Base-by-base conservation (phyloP, 1,284 basidiomycete genomes). In the Microstroma glucosiphilum region DNA sequence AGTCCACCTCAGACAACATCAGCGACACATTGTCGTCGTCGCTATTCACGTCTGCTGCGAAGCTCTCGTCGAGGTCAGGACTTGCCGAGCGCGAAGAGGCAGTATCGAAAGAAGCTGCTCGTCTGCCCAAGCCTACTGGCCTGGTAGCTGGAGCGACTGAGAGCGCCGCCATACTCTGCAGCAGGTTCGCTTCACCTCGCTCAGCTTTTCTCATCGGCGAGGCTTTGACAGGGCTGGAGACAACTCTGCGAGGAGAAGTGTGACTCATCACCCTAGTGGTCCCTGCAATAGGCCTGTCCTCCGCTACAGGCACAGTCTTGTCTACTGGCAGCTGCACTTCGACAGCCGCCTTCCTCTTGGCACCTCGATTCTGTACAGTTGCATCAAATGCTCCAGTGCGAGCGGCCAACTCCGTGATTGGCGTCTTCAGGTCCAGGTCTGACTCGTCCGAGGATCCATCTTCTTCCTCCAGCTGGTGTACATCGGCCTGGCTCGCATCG, bases 361-460 rank as follows among this genome's bases (percentile, higher is more conserved):
- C 49, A 17, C 59, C 59, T 6, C 59, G 59, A 2, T 37, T 15
- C 51, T 54, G 51, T 17, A 54, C 59, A 37, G 42, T 13, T 12
- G 49, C 49, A 17, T 55, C 49, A 42, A 60, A 53, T 21, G 59
- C 59, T 26, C 59, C 59, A 11, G 59, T 54, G 12, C 51, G 59
- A 15, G 46, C 59, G 37, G 59, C 59, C 51, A 60, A 53, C 30
- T 54, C 59, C 37, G 54, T 41, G 12, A 55, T 19, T 4, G 59
- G 59, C n/a, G 59, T 55, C 19, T 54, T 30, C 13, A 60, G 30
- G 37, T 60, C 59, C n/a, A 60, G 37, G 37, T 60, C 59, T 15
- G 59, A 60, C 37, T 60, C 59, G 51, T 53, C 51, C 30, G 49
- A 54, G 6, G 40, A 49, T 1, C 19, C 49, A 25, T 60, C 59